phyloP scores from a whole-genome alignment of 306 rosid genomes.

The Quercus cerris region DNA sequence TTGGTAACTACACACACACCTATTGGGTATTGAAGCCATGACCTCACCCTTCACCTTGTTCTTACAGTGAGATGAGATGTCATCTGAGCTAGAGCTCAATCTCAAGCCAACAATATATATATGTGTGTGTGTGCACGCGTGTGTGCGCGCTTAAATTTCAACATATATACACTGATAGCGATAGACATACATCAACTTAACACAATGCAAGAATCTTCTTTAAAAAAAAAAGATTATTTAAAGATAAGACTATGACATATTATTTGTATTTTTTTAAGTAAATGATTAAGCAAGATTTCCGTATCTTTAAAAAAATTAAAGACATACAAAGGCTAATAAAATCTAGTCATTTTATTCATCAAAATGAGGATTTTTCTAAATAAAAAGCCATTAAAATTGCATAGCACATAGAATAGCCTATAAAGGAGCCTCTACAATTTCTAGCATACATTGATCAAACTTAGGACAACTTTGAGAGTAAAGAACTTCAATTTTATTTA shows the following conservation, averaged over 20 bases:
- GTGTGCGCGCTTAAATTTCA: accelerated
- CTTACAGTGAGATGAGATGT: no score
- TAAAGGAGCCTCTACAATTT: not conserved
- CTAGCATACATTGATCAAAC: not conserved
- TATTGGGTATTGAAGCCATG: no score
- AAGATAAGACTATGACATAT: not conserved
- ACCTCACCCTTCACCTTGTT: no score
- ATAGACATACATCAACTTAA: not conserved
- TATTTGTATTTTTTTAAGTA: not conserved
- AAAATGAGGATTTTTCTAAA: not conserved
- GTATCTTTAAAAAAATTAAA: not conserved
- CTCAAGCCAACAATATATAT: no score
- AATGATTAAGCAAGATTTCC: not conserved
- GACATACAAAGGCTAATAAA: not conserved
- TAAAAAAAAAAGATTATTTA: not conserved
- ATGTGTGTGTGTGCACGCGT: no score
- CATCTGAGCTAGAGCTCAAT: no score
- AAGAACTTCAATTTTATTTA: no score
- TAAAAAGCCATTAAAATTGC: not conserved
- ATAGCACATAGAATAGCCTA: not conserved
- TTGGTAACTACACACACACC: no score
- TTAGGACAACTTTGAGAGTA: no score
- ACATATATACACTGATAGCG: not conserved
- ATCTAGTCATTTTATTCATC: not conserved
- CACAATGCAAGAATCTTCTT: not conserved